These are phyloP conservation scores for Verticillium longisporum DNA, from an alignment of 2,329 filamentous ascomycete genomes.

Conservation along the genomic window DNA sequence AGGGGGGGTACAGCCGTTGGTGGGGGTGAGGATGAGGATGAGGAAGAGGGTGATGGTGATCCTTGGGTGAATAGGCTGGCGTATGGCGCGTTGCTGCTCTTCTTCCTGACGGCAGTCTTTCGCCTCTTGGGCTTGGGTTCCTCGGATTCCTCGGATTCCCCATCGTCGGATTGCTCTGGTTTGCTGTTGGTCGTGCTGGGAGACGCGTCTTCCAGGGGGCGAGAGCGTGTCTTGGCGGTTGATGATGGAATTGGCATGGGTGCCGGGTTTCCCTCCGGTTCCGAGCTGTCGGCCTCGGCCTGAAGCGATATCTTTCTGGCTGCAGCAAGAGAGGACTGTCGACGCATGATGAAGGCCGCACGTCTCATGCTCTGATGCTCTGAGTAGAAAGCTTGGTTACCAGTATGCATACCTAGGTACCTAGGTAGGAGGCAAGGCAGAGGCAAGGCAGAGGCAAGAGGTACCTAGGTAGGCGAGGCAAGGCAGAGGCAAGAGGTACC, in stretches of 20 bases:
- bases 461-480: no score
- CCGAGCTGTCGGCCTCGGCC: constrained; percentile 4
- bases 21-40: not conserved
- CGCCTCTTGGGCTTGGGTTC: constrained; percentile 3
- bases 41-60: not conserved
- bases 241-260: not conserved
- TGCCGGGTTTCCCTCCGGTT: not conserved
- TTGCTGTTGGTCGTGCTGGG: constrained; percentile 2
- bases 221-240: constrained; percentile 1
- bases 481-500: no score
- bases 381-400: no score
- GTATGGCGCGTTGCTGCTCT: constrained; percentile 1
- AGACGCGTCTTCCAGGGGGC: constrained; percentile 7
- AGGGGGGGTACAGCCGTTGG: not conserved
- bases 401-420: no score
- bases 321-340: constrained; percentile 7
- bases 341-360: not conserved
- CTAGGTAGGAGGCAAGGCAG: no score
- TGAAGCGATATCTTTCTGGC: constrained; percentile 6
- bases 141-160: constrained; percentile 2
- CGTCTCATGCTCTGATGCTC: not conserved
- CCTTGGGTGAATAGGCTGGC: not conserved
- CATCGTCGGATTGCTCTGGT: not conserved
- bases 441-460: no score
- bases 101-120: not conserved